phyloP scores from a whole-genome alignment of 2,329 filamentous ascomycete genomes.

The Sporothrix globosa region DNA sequence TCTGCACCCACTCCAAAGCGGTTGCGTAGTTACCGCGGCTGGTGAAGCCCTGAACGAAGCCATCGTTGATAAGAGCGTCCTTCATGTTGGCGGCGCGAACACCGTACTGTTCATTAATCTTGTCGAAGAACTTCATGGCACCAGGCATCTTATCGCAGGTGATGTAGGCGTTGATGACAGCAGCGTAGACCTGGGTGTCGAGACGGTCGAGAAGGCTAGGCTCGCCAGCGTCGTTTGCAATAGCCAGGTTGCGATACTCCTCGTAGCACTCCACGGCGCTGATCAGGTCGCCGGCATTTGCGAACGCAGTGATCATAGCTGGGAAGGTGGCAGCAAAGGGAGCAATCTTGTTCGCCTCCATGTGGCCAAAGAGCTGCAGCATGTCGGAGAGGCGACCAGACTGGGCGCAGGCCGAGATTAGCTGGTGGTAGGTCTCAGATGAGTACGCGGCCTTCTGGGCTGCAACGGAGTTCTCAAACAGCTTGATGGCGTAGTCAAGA shows the following conservation, averaged over 20 bases:
- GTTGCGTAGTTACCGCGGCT: conserved; percentile 70
- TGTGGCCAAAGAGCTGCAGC: conserved; percentile 87
- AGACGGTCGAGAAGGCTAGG: conserved; percentile 69
- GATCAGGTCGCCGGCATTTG: conserved; percentile 74
- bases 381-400: conserved; percentile 82
- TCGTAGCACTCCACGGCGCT: conserved; percentile 95
- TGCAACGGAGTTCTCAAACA: conserved; percentile 77
- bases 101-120: conserved; percentile 68
- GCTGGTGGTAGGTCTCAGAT: conserved; percentile 78
- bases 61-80: conserved; percentile 70
- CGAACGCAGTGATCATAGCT: conserved; percentile 93
- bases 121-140: conserved; percentile 82
- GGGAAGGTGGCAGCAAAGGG: conserved; percentile 84
- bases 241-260: conserved; percentile 87
- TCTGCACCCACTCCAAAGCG: conserved; percentile 72
- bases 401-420: conserved; percentile 86
- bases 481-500: conserved; percentile 78
- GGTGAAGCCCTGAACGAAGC: conserved; percentile 78
- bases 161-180: conserved; percentile 89
- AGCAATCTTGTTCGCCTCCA: conserved; percentile 75
- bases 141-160: conserved; percentile 77
- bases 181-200: conserved; percentile 84
- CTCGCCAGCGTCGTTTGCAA: conserved; percentile 77
- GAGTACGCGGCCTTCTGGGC: conserved; percentile 69
- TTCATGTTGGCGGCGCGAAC: conserved; percentile 66